Percentiles rank a stretch among this genome's conserved stretches.
phyloP scores from a whole-genome alignment of 202 grass and related monocot genomes.

The Panicum virgatum region DNA sequence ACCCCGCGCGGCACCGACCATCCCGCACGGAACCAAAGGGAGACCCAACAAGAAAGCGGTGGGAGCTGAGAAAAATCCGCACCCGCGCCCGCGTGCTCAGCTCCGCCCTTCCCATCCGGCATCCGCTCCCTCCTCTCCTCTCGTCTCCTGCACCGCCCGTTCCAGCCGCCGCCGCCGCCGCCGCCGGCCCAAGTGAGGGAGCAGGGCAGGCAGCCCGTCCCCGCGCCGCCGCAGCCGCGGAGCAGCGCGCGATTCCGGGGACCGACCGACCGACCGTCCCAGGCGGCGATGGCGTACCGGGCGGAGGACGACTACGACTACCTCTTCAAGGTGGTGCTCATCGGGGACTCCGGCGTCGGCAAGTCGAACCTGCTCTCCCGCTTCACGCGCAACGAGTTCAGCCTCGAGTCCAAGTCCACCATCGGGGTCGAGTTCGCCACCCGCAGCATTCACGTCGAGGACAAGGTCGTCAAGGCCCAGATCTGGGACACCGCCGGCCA shows the following conservation, averaged over 20 bases:
- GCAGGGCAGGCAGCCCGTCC: background rate
- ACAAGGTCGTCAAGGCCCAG: slow-evolving; percentile 96
- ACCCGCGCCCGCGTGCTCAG: background rate
- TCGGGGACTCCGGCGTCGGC: slow-evolving; percentile 84
- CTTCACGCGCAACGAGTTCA: slow-evolving; percentile 91
- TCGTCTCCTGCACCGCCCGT: background rate
- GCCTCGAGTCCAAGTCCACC: slow-evolving; percentile 92
- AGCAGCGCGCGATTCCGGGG: background rate
- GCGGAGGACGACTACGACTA: slow-evolving; percentile 96
- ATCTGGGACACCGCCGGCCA: slow-evolving; percentile 90
- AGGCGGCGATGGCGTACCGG: slow-evolving; percentile 68
- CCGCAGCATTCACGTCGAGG: slow-evolving; percentile 83
- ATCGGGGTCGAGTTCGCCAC: slow-evolving; percentile 94
- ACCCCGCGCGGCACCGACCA: background rate
- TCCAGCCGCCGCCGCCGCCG: background rate
- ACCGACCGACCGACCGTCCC: too few species aligned
- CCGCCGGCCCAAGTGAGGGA: background rate
- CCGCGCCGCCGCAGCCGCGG: too few species aligned
- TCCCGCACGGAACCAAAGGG: background rate
- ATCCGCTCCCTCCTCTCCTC: background rate
- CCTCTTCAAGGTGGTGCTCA: slow-evolving; percentile 97
- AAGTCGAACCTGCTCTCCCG: slow-evolving; percentile 91
- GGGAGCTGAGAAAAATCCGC: background rate
- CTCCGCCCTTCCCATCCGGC: background rate
- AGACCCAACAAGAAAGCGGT: background rate